These are phyloP conservation scores for Penicillium ochrochloron DNA, from an alignment of 495 filamentous ascomycete genomes.

Conservation along the genomic window DNA sequence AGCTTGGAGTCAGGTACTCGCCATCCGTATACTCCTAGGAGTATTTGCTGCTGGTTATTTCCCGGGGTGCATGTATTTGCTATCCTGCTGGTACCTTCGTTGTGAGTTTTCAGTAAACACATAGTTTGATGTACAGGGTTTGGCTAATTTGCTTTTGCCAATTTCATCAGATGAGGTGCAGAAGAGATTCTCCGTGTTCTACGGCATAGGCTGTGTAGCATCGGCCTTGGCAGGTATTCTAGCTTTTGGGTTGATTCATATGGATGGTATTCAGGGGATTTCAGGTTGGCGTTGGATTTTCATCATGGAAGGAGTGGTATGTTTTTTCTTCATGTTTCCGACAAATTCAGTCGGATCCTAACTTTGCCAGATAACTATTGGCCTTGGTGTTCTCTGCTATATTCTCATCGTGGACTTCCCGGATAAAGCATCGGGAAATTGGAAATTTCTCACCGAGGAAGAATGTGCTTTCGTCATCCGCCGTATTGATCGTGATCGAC, in stretches of 20 bases:
- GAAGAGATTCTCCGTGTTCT: slow-evolving; percentile 62
- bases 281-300: slow-evolving; percentile 60
- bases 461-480: slow-evolving; percentile 54
- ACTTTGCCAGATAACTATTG: slow-evolving; percentile 30
- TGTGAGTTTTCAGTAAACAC: slow-evolving; percentile 9
- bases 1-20: slow-evolving; percentile 50
- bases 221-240: slow-evolving; percentile 59
- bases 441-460: slow-evolving; percentile 47
- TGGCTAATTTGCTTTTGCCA: neutral
- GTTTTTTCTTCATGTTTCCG: neutral
- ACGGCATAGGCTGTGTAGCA: slow-evolving; percentile 56
- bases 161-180: slow-evolving; percentile 37
- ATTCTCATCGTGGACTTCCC: slow-evolving; percentile 58
- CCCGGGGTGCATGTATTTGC: slow-evolving; percentile 23
- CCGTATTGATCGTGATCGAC: slow-evolving; percentile 55
- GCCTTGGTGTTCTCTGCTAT: slow-evolving; percentile 42
- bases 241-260: slow-evolving; percentile 60
- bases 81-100: slow-evolving; percentile 20
- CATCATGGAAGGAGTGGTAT: slow-evolving; percentile 27
- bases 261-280: slow-evolving; percentile 43
- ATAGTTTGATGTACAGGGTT: neutral
- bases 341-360: neutral
- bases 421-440: slow-evolving; percentile 45
- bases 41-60: slow-evolving; percentile 56
- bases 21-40: slow-evolving; percentile 58